Evolutionary conservation across 2,329 filamentous ascomycete genomes (phyloP), one percentile per base, ranked within the genome.

Genomic region (Meredithiella fracta): DNA sequence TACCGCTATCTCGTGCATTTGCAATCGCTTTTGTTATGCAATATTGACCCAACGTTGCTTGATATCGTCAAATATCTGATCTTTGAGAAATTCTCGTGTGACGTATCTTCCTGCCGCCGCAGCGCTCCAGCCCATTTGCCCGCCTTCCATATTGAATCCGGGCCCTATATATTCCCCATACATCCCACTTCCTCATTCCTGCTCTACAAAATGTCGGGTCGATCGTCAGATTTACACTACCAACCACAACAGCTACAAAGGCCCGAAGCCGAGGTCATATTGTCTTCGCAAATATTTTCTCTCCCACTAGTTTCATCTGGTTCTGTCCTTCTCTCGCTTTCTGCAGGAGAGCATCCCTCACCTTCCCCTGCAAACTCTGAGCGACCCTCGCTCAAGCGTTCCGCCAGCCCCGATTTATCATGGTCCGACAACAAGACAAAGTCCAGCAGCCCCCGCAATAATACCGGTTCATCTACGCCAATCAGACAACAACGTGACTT

Each of bases 381-480:
- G 31, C 47, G 47, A 22, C 34, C 52, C 4, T 47, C 40, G n/a
- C 47, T 55, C 15, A 58, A 58, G 38, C 52, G 56, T 20, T 52
- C 52, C 14, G 34, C 47, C 14, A 58, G 56, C 23, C 56, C 56
- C 9, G 55, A 53, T 11, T 3, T 14, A 31, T 47, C 15, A 53
- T 53, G 50, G 51, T 40, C 55, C 29, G 25, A 40, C 47, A 54
- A 44, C 47, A 58, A 58, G 26, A 37, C 52, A n/a, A 47, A 31
- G 29, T 54, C 38, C 23, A 58, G 52, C 31, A 26, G 44, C 11
- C 52, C 23, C 23, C 38, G 52, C 23, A 51, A 34, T 17, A 34
- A 50, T 22, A 47, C 56, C 8, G 31, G 37, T 5, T 38, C 25
- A 2, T 31, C 26, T 31, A 51, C 49, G n/a, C 49, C 49, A 14